These are phyloP conservation scores for Dactylellina sp. DNA, from an alignment of 2,329 filamentous ascomycete genomes.

Conservation along the genomic window DNA sequence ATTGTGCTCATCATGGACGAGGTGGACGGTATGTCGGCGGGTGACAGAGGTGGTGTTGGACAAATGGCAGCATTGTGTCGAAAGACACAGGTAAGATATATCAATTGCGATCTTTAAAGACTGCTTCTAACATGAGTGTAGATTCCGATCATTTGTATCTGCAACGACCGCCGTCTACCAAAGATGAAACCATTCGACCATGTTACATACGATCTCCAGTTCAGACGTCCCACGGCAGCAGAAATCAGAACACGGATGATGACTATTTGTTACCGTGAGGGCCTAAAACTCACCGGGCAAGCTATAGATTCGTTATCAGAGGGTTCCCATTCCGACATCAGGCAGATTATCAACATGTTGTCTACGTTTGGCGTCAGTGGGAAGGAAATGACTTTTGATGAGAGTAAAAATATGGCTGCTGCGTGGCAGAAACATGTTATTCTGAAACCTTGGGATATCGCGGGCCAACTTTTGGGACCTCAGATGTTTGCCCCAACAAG, in stretches of 20 bases:
- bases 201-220: constrained; percentile 84
- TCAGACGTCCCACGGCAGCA: constrained; percentile 88
- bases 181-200: constrained; percentile 99
- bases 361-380: constrained; percentile 90
- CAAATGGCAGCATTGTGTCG: constrained; percentile 94
- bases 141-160: constrained; percentile 95
- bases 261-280: constrained; percentile 93
- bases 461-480: constrained; percentile 87
- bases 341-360: constrained; percentile 99
- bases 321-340: constrained; percentile 93
- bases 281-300: constrained; percentile 81
- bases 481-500: constrained; percentile 86
- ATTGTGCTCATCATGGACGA: constrained; percentile 98
- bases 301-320: constrained; percentile 95
- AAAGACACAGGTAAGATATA: constrained; percentile 71
- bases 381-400: constrained; percentile 77
- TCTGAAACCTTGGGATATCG: constrained; percentile 98
- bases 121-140: constrained; percentile 64
- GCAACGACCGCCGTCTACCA: constrained; percentile 89
- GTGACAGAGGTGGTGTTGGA: constrained; percentile 93
- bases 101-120: constrained; percentile 1
- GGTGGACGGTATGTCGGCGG: constrained; percentile 98
- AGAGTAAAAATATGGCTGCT: constrained; percentile 91
- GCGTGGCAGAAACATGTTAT: constrained; percentile 98
- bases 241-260: constrained; percentile 91